phyloP scores from a whole-genome alignment of 305 asterid species.

The Rubia balearica region DNA sequence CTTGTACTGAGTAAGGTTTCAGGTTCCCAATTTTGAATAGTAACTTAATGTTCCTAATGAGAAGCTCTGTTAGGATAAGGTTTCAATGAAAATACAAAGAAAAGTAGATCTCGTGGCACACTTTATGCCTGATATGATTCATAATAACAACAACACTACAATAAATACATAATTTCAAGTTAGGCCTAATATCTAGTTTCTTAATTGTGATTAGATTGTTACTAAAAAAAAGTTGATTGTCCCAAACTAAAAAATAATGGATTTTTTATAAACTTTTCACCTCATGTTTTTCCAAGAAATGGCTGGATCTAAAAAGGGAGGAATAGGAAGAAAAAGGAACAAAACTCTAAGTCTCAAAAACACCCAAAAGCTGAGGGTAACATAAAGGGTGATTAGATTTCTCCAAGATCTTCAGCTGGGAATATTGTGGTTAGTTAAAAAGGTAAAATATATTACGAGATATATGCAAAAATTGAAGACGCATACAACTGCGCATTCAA shows the following conservation, averaged over 20 bases:
- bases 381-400: neutral
- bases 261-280: neutral
- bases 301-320: neutral
- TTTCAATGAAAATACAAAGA: no score
- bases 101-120: no score
- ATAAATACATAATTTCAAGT: no score
- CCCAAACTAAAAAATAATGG: neutral
- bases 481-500: neutral
- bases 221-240: neutral
- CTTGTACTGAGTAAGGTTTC: no score
- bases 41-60: no score
- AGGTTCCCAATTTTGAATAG: no score
- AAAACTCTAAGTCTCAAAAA: neutral
- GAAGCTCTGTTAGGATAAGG: no score
- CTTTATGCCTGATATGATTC: no score
- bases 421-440: no score
- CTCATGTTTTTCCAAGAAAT: neutral
- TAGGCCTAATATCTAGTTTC: no score
- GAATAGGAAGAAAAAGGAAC: neutral
- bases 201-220: neutral
- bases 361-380: neutral
- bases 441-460: neutral
- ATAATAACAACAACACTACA: no score
- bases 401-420: neutral
- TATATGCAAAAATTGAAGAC: neutral